Evolutionary conservation across 2,329 filamentous ascomycete genomes (phyloP), one percentile per base, ranked within the genome.

Genomic region (Orbilia quercus): DNA sequence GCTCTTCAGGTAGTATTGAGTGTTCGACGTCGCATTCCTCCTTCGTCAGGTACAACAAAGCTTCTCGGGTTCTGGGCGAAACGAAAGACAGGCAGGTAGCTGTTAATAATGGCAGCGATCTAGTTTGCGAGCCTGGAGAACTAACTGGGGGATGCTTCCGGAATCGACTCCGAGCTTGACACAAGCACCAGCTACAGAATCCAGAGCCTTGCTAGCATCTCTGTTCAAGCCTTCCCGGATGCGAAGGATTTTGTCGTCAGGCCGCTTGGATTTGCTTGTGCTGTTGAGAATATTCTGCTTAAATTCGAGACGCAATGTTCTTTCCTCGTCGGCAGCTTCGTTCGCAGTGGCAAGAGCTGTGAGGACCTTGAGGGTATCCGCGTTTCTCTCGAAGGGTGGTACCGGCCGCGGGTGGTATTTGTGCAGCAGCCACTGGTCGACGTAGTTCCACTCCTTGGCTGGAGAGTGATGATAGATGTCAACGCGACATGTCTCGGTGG

Each of bases 391-490:
- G 80, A 96, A 96, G 0, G 84, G 79, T 0, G 92, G 92, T 0
- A 89, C 82, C 0, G 85, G 80, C 48, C 85, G 86, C 28, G 86
- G 85, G 47, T 85, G 84, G 76, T 90, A 91, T 78, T 90, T 90
- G 70, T 86, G 85, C 48, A 85, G 84, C 9, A 97, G 87, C 93
- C 94, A 98, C 77, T 84, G 84, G 81, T 96, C 92, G 76, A 97
- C 86, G 76, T 91, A 92, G 63, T 88, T 89, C 94, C 94, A 98
- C 81, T 97, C 93, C 79, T 94, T 93, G 50, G 92, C 91, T 75
- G 90, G 7, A 76, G 91, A 90, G 73, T 90, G 89, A 70, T 31
- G 20, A 86, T 86, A 80, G 88, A 25, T 7, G 9, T 25, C 45
- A 50, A 28, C 28, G 12, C 22, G 45, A 18, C 3, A 20, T 25